Evolutionary conservation across 129 eudicot species (phyloP).

Genomic region (Helichrysum umbraculigerum): DNA sequence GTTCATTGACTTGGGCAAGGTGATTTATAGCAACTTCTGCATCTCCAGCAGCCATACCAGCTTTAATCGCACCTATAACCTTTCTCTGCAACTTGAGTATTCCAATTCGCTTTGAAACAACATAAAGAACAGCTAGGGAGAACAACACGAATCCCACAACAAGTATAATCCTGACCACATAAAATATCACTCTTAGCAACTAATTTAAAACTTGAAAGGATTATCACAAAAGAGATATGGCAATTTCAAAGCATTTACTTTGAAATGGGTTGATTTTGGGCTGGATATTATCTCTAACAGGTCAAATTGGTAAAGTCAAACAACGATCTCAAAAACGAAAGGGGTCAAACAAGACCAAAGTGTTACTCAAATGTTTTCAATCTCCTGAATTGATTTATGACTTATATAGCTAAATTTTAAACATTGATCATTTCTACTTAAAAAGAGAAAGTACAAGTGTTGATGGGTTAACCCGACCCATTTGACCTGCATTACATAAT

Average conservation of each 20-base stretch:
- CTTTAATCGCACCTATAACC: constrained; percentile 61
- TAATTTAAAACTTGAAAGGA: not conserved
- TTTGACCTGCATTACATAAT: not conserved
- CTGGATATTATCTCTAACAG: not conserved
- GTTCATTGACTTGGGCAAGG: constrained; percentile 44
- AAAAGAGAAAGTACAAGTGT: not conserved
- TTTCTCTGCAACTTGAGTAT: constrained; percentile 73
- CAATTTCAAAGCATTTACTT: constrained; percentile 6
- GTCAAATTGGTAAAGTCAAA: constrained; percentile 4
- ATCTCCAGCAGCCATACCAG: constrained; percentile 72
- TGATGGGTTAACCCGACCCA: not conserved
- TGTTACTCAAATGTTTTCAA: not conserved
- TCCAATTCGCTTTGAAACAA: constrained; percentile 87
- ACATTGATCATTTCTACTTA: not conserved
- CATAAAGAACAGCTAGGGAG: constrained; percentile 78
- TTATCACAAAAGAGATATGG: constrained; percentile 3
- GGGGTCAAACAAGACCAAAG: not conserved
- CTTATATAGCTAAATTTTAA: not conserved
- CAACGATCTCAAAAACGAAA: not conserved
- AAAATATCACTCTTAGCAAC: constrained; percentile 1
- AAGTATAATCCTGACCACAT: constrained; percentile 67
- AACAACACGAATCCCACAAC: constrained; percentile 56
- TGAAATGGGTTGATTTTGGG: not conserved
- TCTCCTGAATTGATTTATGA: not conserved
- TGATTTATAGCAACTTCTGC: constrained; percentile 43